phyloP scores from a whole-genome alignment of 495 filamentous ascomycete species.

The Aspergillus asperescens region DNA sequence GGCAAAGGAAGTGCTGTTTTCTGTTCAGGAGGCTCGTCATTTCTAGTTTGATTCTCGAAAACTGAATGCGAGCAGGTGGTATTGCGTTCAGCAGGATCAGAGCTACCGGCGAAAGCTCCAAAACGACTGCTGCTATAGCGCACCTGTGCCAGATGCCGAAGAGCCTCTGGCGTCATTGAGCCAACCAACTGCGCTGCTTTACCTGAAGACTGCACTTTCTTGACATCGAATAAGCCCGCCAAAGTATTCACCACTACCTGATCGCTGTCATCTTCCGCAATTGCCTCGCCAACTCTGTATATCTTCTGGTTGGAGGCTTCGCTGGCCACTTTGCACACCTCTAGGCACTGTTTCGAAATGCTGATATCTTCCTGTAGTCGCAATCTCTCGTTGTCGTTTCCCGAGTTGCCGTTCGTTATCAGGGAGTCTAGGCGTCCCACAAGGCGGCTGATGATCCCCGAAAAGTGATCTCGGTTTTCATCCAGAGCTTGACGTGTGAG shows the following conservation, averaged over 20 bases:
- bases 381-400: slow-evolving; percentile 19
- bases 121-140: slow-evolving; percentile 32
- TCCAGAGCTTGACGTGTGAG: slow-evolving; percentile 12
- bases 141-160: slow-evolving; percentile 24
- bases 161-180: slow-evolving; percentile 24
- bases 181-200: slow-evolving; percentile 29
- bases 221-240: slow-evolving; percentile 31
- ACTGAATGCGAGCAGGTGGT: neutral
- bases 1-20: neutral
- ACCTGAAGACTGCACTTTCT: slow-evolving; percentile 22
- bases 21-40: neutral
- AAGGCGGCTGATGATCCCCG: slow-evolving; percentile 23
- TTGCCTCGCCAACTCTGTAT: slow-evolving; percentile 26
- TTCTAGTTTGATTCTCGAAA: neutral
- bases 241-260: slow-evolving; percentile 34
- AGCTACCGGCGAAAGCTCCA: slow-evolving; percentile 1
- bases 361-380: slow-evolving; percentile 28
- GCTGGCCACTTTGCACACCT: slow-evolving; percentile 30
- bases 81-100: neutral
- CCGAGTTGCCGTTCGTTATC: slow-evolving; percentile 15
- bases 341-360: slow-evolving; percentile 28
- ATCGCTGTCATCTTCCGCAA: slow-evolving; percentile 31
- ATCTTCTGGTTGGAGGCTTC: slow-evolving; percentile 28
- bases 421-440: slow-evolving; percentile 22
- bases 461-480: slow-evolving; percentile 23